phyloP scores from a whole-genome alignment of 1,139 yeast species.

The Suhomyces maxii region DNA sequence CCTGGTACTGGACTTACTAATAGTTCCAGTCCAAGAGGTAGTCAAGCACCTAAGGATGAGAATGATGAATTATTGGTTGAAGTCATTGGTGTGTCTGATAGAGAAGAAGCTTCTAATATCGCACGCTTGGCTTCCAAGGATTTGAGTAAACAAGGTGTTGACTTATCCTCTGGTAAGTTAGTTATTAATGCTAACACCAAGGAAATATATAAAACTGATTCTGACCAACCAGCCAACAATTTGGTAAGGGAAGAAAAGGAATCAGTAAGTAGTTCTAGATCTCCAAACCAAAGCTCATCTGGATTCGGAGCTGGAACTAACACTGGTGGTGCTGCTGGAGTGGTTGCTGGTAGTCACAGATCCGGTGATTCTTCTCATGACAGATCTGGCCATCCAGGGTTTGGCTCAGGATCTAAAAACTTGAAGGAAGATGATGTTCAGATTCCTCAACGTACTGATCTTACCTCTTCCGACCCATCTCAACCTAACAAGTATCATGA shows the following conservation, averaged over 20 bases:
- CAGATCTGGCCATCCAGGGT: not conserved
- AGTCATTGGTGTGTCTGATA: slow-evolving; percentile 40
- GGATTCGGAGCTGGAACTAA: not conserved
- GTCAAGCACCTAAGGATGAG: not conserved
- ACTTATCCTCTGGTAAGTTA: slow-evolving; percentile 36
- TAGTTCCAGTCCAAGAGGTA: too few relatives aligned
- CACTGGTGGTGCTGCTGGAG: slow-evolving; percentile 12
- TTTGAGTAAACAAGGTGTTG: slow-evolving; percentile 36
- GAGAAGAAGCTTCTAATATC: slow-evolving; percentile 32
- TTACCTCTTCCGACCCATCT: slow-evolving; percentile 10
- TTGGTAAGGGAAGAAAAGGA: not conserved
- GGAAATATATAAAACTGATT: slow-evolving; percentile 28
- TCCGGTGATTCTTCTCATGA: not conserved
- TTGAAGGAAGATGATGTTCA: slow-evolving; percentile 6
- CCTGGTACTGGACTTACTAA: too few relatives aligned
- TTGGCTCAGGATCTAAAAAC: slow-evolving; percentile 7
- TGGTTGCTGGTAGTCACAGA: slow-evolving; percentile 4
- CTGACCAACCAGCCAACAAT: not conserved
- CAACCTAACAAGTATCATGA: slow-evolving; percentile 13
- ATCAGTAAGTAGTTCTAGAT: not conserved
- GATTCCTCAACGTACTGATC: slow-evolving; percentile 5
- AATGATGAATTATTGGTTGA: slow-evolving; percentile 31
- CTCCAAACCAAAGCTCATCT: not conserved
- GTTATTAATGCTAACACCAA: slow-evolving; percentile 37
- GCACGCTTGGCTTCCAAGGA: slow-evolving; percentile 40